A percentile compares a stretch with the other conserved stretches of the same genome.
Evolutionary conservation across 805 yeast species (phyloP).

Genomic region (Candida boleticola): DNA sequence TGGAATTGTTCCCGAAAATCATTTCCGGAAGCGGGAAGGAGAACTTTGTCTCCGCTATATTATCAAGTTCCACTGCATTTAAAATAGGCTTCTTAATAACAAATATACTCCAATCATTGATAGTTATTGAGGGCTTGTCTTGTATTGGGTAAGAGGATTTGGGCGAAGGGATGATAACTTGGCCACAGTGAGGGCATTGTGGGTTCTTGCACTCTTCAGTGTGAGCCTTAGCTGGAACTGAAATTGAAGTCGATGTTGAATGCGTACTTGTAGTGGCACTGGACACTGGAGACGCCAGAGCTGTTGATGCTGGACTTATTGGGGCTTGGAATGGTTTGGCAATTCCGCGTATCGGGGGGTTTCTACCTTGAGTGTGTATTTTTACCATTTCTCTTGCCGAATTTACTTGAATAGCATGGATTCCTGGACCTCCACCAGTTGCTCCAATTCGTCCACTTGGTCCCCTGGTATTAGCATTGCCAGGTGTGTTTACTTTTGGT

Average conservation of each 20-base stretch:
- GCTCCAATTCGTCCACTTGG: neutral
- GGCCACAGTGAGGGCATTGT: slow-evolving; percentile 64
- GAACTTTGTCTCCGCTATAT: slow-evolving; percentile 53
- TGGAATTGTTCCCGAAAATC: slow-evolving; percentile 86
- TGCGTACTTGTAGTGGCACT: slow-evolving; percentile 19
- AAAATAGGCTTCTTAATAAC: slow-evolving; percentile 77
- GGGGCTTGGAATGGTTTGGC: slow-evolving; percentile 1
- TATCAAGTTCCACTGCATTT: slow-evolving; percentile 70
- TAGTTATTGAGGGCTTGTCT: slow-evolving; percentile 67
- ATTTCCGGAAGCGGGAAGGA: slow-evolving; percentile 92
- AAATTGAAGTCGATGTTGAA: too few relatives aligned
- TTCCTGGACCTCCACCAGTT: slow-evolving; percentile 31
- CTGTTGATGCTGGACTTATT: slow-evolving; percentile 4
- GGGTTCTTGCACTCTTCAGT: slow-evolving; percentile 33
- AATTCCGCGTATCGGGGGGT: neutral
- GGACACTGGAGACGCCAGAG: slow-evolving; percentile 14
- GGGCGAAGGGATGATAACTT: slow-evolving; percentile 77
- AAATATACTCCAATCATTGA: slow-evolving; percentile 73
- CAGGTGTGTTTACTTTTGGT: too few relatives aligned
- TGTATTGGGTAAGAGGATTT: slow-evolving; percentile 58
- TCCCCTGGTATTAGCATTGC: neutral
- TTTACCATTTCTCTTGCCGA: slow-evolving; percentile 64
- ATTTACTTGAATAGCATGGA: slow-evolving; percentile 54
- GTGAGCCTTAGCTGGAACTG: slow-evolving; percentile 46
- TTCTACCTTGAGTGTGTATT: slow-evolving; percentile 46